These are phyloP conservation scores for Cladosporium cucumerinum DNA, from an alignment of 2,329 filamentous ascomycete species.

Conservation along the genomic window DNA sequence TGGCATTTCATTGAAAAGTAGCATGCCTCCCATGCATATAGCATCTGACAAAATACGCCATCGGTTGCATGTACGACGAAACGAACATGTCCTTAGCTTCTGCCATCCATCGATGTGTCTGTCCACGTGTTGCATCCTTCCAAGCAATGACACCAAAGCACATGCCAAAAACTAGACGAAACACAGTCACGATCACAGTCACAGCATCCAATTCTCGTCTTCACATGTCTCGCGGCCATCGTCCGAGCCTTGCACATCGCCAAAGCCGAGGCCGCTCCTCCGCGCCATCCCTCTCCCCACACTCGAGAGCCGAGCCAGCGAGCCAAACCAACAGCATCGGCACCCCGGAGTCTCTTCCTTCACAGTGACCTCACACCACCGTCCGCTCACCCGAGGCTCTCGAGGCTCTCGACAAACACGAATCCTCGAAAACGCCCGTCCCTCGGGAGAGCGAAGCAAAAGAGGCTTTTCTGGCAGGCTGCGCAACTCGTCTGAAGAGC, in stretches of 20 bases:
- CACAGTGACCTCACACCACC: constrained; percentile 11
- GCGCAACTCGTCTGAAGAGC: background rate
- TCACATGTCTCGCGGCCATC: constrained; percentile 11
- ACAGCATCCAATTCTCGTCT: background rate
- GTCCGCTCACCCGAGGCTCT: constrained; percentile 27
- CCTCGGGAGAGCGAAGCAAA: constrained; percentile 10
- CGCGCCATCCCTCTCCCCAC: background rate
- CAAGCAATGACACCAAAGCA: background rate
- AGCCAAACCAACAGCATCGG: background rate
- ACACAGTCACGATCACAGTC: constrained; percentile 3
- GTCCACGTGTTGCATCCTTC: background rate
- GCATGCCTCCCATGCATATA: background rate
- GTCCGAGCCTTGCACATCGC: background rate
- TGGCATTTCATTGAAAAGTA: background rate
- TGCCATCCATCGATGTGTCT: background rate
- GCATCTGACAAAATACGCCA: background rate
- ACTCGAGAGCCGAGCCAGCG: background rate
- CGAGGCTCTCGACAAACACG: background rate
- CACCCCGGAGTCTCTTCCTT: background rate
- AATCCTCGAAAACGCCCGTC: background rate
- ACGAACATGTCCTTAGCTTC: background rate
- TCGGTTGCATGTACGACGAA: background rate
- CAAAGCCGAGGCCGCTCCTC: constrained; percentile 11
- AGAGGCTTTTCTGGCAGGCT: background rate
- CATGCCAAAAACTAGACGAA: background rate